Evolutionary conservation across 2,329 filamentous ascomycete genomes (phyloP), one percentile per base, ranked within the genome.

Genomic region (Coleophoma eucalyptorum): DNA sequence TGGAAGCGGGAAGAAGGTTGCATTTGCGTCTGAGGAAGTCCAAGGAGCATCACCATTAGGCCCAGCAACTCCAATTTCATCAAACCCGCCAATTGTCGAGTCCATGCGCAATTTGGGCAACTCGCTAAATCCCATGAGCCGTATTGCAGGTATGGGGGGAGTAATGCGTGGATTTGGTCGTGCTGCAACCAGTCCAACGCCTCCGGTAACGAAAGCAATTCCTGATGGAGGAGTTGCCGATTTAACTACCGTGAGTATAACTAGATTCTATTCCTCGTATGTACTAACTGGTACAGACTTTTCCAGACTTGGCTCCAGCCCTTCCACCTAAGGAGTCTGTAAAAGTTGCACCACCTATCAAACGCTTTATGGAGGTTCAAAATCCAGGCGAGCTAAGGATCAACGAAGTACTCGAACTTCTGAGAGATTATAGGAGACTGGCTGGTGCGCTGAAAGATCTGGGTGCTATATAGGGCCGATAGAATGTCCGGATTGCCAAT

Each of bases 81-180:
- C 48, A 58, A 80, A 79, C 54, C 84, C 86, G 3, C 84, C 87
- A 31, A 69, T 84, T 12, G 80, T 95, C 2, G 90, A 95, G 56
- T 90, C 89, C 12, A 86, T 96, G 74, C 84, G 89, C 49, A 93
- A 81, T 65, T 78, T 96, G 53, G 86, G 90, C 35, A 94, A 80
- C 65, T 86, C 86, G 1, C 74, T 96, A 33, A 96, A 96, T 61
- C 90, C 90, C 3, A 85, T 96, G 66, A 89, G 84, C 42, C 82
- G 90, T 47, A 80, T 96, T 47, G 83, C 87, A 1, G 78, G 84
- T 33, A 90, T 94, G 65, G 80, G 80, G 50, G 42, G 42, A 13
- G 79, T 85, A 64, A 86, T 95, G 58, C 83, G 87, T 50, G 85
- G 84, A 1, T 93, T 96, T 60, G 88, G 89, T 1, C 75, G 86